Base-by-base conservation (phyloP, 345 rosid genomes). In the Eucalyptus dawsonii region DNA sequence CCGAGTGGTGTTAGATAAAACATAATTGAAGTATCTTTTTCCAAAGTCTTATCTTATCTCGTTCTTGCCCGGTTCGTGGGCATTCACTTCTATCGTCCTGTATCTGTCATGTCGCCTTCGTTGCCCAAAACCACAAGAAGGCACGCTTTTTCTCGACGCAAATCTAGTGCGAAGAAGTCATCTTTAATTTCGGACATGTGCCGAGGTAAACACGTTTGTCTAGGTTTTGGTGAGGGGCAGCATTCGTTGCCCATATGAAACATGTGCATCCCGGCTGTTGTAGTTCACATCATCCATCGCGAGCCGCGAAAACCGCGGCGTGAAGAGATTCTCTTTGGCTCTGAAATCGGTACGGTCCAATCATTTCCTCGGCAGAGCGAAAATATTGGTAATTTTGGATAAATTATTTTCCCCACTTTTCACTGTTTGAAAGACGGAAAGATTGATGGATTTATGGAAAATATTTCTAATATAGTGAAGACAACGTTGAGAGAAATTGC, bases 401-500 rank as follows among this genome's bases (percentile, higher is more conserved):
- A n/a, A 9, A 25, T 58, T 58, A 25, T 11, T 58, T 58, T 58
- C 3, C 13, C 1, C 4, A 25, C 34, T 65, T 65, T 65, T 14
- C 17, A 4, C 8, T 14, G 0, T 65, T n/a, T 14, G 11, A 16
- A 65, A 1, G 5, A n/a, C 3, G 37, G 25, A 65, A 65, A n/a
- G 34, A 65, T 27, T 7, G 67, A 11, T 58, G 7, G 67, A 11
- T 58, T 25, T 58, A 25, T 27, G 67, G n/a, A 24, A 24, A 58
- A 58, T 5, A 5, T 24, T 58, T 56, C 10, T 11, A 2, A 58
- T 58, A 25, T 4, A 24, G 29, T 24, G 29, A 58, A 58, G 29
- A 24, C 13, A 58, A 24, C 14, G 5, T 67, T 5, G 11, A 34
- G 80, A 5, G 19, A 31, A 31, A 67, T 5, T 25, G 13, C 14